A percentile compares a stretch with the other conserved stretches of the same genome.
Evolutionary conservation across 495 filamentous ascomycete species (phyloP).

Genomic region (Corynascus novoguineensis): DNA sequence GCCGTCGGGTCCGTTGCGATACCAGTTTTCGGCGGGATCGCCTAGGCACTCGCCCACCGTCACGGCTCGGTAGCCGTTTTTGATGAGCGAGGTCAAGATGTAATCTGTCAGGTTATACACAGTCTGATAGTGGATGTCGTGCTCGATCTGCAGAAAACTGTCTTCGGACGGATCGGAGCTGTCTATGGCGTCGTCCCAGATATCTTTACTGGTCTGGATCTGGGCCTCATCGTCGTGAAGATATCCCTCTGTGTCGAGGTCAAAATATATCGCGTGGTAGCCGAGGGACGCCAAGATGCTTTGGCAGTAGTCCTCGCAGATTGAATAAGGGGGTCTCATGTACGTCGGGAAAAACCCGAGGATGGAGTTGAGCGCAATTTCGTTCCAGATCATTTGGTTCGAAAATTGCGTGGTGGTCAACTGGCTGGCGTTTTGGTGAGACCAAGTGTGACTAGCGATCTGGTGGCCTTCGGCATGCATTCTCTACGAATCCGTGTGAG

Average conservation of each 20-base stretch:
- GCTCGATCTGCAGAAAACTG: constrained; percentile 63
- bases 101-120: constrained; percentile 72
- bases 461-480: constrained; percentile 76
- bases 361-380: constrained; percentile 73
- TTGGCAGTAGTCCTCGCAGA: constrained; percentile 58
- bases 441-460: constrained; percentile 81
- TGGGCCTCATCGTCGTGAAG: constrained; percentile 51
- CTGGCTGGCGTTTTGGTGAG: constrained; percentile 64
- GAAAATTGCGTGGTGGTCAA: constrained; percentile 51
- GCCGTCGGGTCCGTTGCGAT: constrained; percentile 35
- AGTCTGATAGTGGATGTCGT: constrained; percentile 74
- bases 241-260: constrained; percentile 78
- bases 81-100: constrained; percentile 56
- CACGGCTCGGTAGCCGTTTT: constrained; percentile 58
- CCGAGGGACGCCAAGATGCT: constrained; percentile 58
- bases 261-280: constrained; percentile 70
- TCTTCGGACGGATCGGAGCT: constrained; percentile 39
- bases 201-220: constrained; percentile 70
- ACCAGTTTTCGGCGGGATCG: constrained; percentile 68
- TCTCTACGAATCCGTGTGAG: constrained; percentile 30
- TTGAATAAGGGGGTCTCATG: constrained; percentile 77
- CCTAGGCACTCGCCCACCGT: constrained; percentile 72
- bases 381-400: constrained; percentile 70
- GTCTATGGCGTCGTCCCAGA: constrained; percentile 55
- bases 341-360: constrained; percentile 79